Conservation (phyloP, 2,329 filamentous ascomycete species). For the Arachnopeziza araneosa region DNA sequence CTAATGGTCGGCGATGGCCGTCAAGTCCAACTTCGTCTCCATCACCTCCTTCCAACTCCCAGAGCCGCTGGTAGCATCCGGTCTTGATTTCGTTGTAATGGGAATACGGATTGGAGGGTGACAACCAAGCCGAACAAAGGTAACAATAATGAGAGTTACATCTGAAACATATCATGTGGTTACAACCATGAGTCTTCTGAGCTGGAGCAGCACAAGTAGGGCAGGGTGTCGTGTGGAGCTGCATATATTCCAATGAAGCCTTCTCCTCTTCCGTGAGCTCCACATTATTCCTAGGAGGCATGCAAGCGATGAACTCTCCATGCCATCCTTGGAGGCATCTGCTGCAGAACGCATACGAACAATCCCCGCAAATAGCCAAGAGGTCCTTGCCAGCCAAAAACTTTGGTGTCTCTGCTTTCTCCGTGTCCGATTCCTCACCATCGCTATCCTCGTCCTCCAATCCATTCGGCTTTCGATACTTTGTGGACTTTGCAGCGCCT, state of each 20-base stretch:
- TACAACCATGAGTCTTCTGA: slow-evolving; percentile 91
- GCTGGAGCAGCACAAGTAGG: slow-evolving; percentile 80
- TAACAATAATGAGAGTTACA: slow-evolving; percentile 96
- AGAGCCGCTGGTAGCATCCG: slow-evolving; percentile 77
- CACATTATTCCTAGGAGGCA: slow-evolving; percentile 56
- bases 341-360: slow-evolving; percentile 80
- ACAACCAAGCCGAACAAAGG: slow-evolving; percentile 82
- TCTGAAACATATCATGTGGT: slow-evolving; percentile 91
- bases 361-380: slow-evolving; percentile 82
- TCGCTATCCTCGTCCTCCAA: slow-evolving; percentile 54
- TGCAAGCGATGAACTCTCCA: slow-evolving; percentile 70
- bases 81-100: slow-evolving; percentile 76
- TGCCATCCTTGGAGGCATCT: slow-evolving; percentile 78
- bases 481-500: slow-evolving; percentile 73
- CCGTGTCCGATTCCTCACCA: slow-evolving; percentile 45
- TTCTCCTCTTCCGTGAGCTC: slow-evolving; percentile 81
- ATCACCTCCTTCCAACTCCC: slow-evolving; percentile 84
- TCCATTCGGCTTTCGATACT: slow-evolving; percentile 65
- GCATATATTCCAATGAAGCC: slow-evolving; percentile 79
- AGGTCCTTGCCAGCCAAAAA: slow-evolving; percentile 47
- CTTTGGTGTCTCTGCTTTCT: slow-evolving; percentile 22
- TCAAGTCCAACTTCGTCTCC: slow-evolving; percentile 36
- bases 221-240: slow-evolving; percentile 76
- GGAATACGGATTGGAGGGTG: slow-evolving; percentile 72
- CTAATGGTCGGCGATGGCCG: slow-evolving; percentile 11